phyloP scores from a whole-genome alignment of 805 yeast genomes.

The Lipomyces japonicus region DNA sequence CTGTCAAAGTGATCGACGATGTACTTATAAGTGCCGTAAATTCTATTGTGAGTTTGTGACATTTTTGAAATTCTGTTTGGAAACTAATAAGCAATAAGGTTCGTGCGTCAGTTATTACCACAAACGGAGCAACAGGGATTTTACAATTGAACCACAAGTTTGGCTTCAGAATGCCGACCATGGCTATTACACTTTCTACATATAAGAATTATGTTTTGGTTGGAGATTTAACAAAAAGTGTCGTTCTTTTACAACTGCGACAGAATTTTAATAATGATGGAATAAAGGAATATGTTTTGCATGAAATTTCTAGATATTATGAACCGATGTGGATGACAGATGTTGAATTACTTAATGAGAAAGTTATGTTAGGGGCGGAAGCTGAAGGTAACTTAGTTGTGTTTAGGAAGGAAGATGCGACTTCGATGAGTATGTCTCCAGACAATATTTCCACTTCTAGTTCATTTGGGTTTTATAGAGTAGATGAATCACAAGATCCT shows the following conservation, averaged over 20 bases:
- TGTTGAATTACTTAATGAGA: slow-evolving; percentile 18
- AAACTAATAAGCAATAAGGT: slow-evolving; percentile 6
- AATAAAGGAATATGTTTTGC: slow-evolving; percentile 3
- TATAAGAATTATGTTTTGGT: slow-evolving; percentile 17
- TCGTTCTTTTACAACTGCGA: slow-evolving; percentile 10
- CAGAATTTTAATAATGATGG: neutral
- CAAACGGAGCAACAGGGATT: slow-evolving; percentile 8
- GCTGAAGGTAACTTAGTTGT: slow-evolving; percentile 30
- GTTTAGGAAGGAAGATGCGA: slow-evolving; percentile 5
- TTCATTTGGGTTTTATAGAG: neutral
- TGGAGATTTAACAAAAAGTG: slow-evolving; percentile 29
- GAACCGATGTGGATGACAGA: slow-evolving; percentile 31
- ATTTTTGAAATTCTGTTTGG: neutral
- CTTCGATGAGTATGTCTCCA: neutral
- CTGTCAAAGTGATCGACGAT: slow-evolving; percentile 13
- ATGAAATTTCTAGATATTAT: slow-evolving; percentile 23
- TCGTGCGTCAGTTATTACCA: slow-evolving; percentile 12
- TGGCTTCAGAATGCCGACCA: slow-evolving; percentile 24
- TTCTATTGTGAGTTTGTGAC: slow-evolving; percentile 16
- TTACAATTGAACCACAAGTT: slow-evolving; percentile 15
- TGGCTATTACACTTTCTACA: slow-evolving; percentile 22
- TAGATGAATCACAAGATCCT: slow-evolving; percentile 3
- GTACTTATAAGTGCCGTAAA: slow-evolving; percentile 19
- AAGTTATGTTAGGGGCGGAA: slow-evolving; percentile 19
- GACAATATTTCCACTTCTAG: neutral